Percentiles rank a stretch among this genome's conserved stretches.
Evolutionary conservation across 257 asterid species (phyloP).

Genomic region (Salvia rosmarinus): DNA sequence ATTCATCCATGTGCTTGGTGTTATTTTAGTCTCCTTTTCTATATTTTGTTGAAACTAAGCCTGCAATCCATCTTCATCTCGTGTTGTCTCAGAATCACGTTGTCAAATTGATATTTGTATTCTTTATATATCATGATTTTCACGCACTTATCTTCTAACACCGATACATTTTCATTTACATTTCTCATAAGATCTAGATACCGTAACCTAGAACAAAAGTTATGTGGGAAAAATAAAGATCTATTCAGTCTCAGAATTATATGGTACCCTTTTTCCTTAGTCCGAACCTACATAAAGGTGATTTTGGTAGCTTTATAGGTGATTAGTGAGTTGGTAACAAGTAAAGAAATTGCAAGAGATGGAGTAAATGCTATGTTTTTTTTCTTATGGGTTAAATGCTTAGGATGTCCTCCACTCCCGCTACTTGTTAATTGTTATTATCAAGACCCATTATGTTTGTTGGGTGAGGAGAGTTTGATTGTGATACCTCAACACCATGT

Average conservation of each 20-base stretch:
- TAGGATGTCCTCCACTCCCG: not conserved
- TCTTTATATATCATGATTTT: not conserved
- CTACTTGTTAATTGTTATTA: not conserved
- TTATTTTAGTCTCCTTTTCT: not conserved
- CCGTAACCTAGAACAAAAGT: not conserved
- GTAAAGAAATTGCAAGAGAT: not conserved
- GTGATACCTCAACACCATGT: constrained; percentile 1
- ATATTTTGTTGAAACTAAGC: not conserved
- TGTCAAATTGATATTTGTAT: constrained; percentile 6
- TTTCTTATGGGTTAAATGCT: not conserved
- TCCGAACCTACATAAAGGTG: not conserved
- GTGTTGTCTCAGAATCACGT: constrained; percentile 1
- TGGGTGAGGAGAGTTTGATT: not conserved
- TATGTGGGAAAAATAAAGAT: not conserved
- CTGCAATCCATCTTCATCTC: constrained; percentile 20
- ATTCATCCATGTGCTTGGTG: not conserved
- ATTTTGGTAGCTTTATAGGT: constrained; percentile 8
- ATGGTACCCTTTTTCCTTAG: constrained; percentile 7
- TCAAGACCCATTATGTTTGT: constrained; percentile 15
- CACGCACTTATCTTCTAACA: not conserved
- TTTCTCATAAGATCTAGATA: constrained; percentile 15
- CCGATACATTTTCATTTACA: constrained; percentile 1
- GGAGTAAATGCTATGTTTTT: not conserved
- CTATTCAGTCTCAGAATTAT: not conserved
- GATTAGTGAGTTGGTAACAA: constrained; percentile 21